Percentiles rank a stretch among this genome's conserved stretches.
These are phyloP conservation scores for Sporothrix luriei DNA, from an alignment of 2,329 filamentous ascomycete species.

Conservation along the genomic window DNA sequence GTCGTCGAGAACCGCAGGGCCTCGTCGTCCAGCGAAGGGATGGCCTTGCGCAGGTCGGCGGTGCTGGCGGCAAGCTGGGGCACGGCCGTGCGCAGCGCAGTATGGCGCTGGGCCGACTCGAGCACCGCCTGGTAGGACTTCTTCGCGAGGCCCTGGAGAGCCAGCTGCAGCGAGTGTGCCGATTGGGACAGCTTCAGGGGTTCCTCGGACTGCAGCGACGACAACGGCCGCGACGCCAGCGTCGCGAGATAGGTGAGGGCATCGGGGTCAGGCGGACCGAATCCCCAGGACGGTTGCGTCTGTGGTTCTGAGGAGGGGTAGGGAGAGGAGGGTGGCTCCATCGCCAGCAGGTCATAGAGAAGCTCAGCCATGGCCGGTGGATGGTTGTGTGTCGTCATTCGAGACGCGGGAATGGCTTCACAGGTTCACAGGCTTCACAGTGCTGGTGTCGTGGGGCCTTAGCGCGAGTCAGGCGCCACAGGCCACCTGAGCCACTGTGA, in stretches of 20 bases:
- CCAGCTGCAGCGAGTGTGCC: conserved; percentile 77
- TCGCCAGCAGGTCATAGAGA: conserved; percentile 70
- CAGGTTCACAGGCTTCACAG: neutral
- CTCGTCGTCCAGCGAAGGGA: conserved; percentile 77
- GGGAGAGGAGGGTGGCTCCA: conserved; percentile 39
- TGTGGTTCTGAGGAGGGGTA: conserved; percentile 39
- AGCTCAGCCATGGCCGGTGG: conserved; percentile 63
- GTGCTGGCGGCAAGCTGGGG: conserved; percentile 68
- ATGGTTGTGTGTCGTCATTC: conserved; percentile 12
- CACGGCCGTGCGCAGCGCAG: conserved; percentile 71
- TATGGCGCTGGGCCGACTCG: conserved; percentile 74
- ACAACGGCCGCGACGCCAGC: conserved; percentile 74
- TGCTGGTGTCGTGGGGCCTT: neutral
- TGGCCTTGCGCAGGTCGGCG: conserved; percentile 66
- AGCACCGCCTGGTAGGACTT: conserved; percentile 86
- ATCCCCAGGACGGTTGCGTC: conserved; percentile 41
- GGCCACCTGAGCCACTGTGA: conserved; percentile 28
- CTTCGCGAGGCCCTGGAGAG: conserved; percentile 84
- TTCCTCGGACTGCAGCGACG: conserved; percentile 72
- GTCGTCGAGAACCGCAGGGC: conserved; percentile 79
- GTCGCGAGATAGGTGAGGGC: conserved; percentile 73
- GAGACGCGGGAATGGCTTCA: conserved; percentile 5
- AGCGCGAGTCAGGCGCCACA: conserved; percentile 31
- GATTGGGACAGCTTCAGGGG: conserved; percentile 77
- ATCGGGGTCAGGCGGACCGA: conserved; percentile 49